A percentile compares a stretch with the other conserved stretches of the same genome.
Conservation (phyloP, 2,329 filamentous ascomycete genomes). For the Gaeumannomyces tritici region DNA sequence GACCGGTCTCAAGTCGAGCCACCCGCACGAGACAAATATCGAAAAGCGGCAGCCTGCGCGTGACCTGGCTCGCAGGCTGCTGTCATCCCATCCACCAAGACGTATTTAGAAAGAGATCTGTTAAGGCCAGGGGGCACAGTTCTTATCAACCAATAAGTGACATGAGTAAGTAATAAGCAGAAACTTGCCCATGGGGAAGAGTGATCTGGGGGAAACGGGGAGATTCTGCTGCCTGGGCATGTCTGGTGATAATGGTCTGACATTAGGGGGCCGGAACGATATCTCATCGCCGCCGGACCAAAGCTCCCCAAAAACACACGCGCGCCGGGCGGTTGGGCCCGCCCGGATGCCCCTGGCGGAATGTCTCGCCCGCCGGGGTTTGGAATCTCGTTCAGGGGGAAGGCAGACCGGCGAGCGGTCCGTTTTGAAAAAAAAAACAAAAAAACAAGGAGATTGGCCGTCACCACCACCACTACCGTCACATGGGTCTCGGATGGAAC, state of each 20-base stretch:
- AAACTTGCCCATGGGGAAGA: not conserved
- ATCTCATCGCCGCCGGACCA: not conserved
- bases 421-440: too few species aligned
- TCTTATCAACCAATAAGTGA: too few species aligned
- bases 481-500: not conserved
- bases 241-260: not conserved
- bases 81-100: too few species aligned
- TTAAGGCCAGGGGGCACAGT: too few species aligned
- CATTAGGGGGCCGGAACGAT: not conserved
- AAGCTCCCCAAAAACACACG: not conserved
- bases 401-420: not conserved
- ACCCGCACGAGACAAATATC: too few species aligned
- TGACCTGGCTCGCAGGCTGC: too few species aligned
- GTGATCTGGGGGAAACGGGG: not conserved
- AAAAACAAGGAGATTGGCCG: not conserved
- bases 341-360: too few species aligned
- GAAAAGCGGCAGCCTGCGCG: too few species aligned
- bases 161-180: not conserved
- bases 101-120: too few species aligned
- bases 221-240: not conserved
- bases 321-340: not conserved
- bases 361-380: not conserved
- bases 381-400: not conserved
- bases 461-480: too few species aligned
- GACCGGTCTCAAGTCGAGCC: too few species aligned